Base-by-base conservation (phyloP, 2,329 filamentous ascomycete species). In the Elsinoe batatas region DNA sequence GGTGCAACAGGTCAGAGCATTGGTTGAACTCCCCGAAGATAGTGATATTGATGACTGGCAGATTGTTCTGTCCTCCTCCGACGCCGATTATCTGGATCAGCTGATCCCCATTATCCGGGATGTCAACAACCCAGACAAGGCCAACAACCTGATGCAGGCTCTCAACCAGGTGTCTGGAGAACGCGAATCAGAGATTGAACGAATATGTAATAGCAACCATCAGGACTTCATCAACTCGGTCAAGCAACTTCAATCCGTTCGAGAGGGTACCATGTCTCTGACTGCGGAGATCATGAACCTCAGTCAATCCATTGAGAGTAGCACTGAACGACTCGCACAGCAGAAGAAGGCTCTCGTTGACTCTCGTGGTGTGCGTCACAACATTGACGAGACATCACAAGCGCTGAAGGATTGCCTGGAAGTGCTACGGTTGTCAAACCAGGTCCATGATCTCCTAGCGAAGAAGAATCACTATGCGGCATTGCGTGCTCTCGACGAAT, bases 401-500 rank as follows among this genome's bases (percentile, higher is more conserved):
- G 91, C 91, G 2, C 74, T 98, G 57, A 88, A 88, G 63, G 90
- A 95, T 63, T 97, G 91, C 58, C 76, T 98, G 36, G 91, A 93
- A 67, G 93, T 98, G 35, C 73, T 98, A 36, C 85, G 91, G 57
- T 85, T 94, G 7, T 90, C 95, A 53, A 98, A 98, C 65, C 85
- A 95, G 65, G 88, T 95, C 3, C 90, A 96, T 68, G 93, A 97
- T 54, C 76, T 98, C 57, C 80, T 97, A 47, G 82, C 83, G 37
- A 91, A 89, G 72, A 95, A 96, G 73, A 94, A 90, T 63, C 95
- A 97, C 68, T 98, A 98, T 69, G 89, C 87, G 5, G 93, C 93
- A 2, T 78, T 98, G 53, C 91, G 95, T 63, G 91, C 91, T 3
- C 77, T 98, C 46, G 93, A 97, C 64, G 93, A 98, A 68, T 77